Percentiles rank a stretch among this genome's conserved stretches.
Conservation (phyloP, 2,329 filamentous ascomycete genomes). For the Scopulariopsis brevicaulis region DNA sequence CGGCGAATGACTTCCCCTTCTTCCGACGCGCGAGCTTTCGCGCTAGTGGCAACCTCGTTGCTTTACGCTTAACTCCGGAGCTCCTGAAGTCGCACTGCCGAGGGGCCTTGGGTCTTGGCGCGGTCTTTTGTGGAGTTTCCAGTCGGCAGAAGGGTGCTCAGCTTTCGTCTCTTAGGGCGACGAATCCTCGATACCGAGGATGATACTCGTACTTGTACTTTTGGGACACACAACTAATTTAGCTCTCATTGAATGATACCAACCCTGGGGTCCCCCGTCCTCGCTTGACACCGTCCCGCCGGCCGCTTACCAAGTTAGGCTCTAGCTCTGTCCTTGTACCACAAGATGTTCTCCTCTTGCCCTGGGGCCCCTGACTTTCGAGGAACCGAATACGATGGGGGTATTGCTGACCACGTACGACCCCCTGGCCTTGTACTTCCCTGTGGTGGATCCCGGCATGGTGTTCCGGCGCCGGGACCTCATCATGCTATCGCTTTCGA, state of each 20-base stretch:
- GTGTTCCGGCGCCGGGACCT: not conserved
- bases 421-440: no score
- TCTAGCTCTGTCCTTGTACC: not conserved
- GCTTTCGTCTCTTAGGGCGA: no score
- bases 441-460: not conserved
- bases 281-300: not conserved
- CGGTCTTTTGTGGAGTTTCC: no score
- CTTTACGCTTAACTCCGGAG: no score
- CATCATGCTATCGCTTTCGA: not conserved
- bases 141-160: no score
- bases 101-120: no score
- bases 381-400: not conserved
- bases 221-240: not conserved
- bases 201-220: not conserved
- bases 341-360: not conserved
- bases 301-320: not conserved
- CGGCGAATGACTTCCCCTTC: constrained; percentile 1
- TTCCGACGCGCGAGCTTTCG: not conserved
- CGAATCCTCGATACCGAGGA: not conserved
- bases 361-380: not conserved
- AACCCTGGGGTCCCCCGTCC: not conserved
- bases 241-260: no score
- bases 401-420: not conserved
- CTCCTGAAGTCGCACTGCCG: no score
- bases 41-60: not conserved